Evolutionary conservation across 2,329 filamentous ascomycete species (phyloP).

Genomic region (Claviceps quebecensis): DNA sequence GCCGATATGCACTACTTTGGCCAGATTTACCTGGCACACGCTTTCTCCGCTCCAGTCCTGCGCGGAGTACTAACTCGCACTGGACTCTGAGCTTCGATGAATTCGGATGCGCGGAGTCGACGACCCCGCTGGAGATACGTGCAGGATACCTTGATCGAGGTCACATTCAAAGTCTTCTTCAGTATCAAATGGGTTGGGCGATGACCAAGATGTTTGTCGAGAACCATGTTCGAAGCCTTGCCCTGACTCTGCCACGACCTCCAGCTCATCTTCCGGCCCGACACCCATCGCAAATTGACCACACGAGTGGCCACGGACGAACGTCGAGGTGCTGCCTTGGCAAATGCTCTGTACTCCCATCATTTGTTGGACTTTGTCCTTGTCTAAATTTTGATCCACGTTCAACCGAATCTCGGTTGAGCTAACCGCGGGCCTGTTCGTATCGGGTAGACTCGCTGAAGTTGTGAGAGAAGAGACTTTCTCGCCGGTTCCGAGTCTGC

Average conservation of each 20-base stretch:
- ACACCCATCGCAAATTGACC: background rate
- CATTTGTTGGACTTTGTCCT: slow-evolving; percentile 18
- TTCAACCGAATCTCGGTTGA: slow-evolving; percentile 20
- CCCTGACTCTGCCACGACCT: background rate
- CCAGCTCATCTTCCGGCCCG: background rate
- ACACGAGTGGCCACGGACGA: background rate
- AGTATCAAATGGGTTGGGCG: slow-evolving; percentile 18
- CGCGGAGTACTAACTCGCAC: background rate
- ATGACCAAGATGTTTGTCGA: background rate
- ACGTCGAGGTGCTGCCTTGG: background rate
- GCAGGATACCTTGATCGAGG: slow-evolving; percentile 25
- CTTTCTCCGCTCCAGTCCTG: slow-evolving; percentile 1
- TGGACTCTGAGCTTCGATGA: background rate
- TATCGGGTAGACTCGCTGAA: background rate
- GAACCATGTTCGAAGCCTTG: background rate
- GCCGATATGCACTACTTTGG: slow-evolving; percentile 6
- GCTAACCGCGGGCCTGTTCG: slow-evolving; percentile 13
- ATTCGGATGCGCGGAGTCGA: slow-evolving; percentile 23
- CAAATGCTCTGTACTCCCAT: background rate
- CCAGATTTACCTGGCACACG: slow-evolving; percentile 5
- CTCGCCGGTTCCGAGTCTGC: background rate
- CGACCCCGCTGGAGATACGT: slow-evolving; percentile 19
- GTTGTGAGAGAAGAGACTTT: background rate
- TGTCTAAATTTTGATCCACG: slow-evolving; percentile 21
- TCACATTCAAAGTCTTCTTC: slow-evolving; percentile 24